phyloP scores from a whole-genome alignment of 176 grass and related monocot species.

The Echinochloa phyllopogon region DNA sequence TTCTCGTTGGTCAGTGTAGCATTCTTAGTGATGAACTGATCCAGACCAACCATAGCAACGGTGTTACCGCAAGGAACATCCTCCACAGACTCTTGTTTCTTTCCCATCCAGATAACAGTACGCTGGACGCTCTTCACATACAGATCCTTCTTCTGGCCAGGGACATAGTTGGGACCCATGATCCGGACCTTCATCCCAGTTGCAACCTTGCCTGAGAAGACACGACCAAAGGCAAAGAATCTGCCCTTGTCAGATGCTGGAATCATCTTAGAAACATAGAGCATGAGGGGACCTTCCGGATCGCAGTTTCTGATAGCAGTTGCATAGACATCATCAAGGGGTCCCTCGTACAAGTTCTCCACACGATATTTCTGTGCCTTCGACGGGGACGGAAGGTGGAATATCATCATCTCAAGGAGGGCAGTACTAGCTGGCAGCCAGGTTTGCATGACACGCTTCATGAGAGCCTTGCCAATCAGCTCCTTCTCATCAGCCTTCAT shows the following conservation, averaged over 20 bases:
- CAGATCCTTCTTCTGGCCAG: conserved; percentile 84
- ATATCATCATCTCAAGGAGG: conserved; percentile 85
- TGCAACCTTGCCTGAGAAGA: conserved; percentile 66
- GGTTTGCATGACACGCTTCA: conserved; percentile 85
- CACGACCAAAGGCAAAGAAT: conserved; percentile 80
- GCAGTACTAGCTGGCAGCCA: conserved; percentile 75
- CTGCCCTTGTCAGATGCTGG: conserved; percentile 80
- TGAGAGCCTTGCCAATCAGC: conserved; percentile 65
- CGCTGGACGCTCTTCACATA: conserved; percentile 74
- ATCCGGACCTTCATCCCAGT: conserved; percentile 78
- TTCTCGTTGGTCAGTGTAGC: conserved; percentile 78
- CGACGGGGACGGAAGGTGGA: conserved; percentile 64
- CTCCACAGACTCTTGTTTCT: conserved; percentile 77
- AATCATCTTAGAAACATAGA: conserved; percentile 89
- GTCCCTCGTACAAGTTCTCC: conserved; percentile 80
- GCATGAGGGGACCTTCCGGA: conserved; percentile 77
- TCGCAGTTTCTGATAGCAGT: conserved; percentile 77
- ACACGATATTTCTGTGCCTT: conserved; percentile 77
- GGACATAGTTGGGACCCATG: conserved; percentile 79
- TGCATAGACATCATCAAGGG: conserved; percentile 73
- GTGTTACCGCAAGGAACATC: conserved; percentile 84
- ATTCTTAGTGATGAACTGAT: conserved; percentile 83
- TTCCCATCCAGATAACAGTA: conserved; percentile 87
- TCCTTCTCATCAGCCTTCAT: conserved; percentile 82
- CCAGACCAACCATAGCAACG: conserved; percentile 75